Conservation (phyloP, 2,329 filamentous ascomycete genomes). For the Exophiala viscosa region DNA sequence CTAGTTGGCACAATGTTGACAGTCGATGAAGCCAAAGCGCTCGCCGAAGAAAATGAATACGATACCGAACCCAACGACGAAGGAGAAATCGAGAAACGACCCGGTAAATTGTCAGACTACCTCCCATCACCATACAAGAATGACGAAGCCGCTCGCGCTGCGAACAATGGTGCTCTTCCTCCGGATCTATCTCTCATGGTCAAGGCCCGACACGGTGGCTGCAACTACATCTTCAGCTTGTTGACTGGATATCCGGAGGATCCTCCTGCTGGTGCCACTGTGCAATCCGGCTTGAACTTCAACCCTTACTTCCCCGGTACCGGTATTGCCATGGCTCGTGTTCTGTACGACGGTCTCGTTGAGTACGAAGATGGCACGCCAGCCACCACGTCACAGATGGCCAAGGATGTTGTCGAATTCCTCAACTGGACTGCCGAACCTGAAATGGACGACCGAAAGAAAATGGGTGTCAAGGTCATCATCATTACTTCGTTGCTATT, state of each 20-base stretch:
- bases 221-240: slow-evolving; percentile 97
- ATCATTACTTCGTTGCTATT: slow-evolving; percentile 74
- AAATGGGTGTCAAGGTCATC: slow-evolving; percentile 97
- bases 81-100: slow-evolving; percentile 96
- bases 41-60: slow-evolving; percentile 98
- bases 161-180: slow-evolving; percentile 96
- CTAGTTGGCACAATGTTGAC: slow-evolving; percentile 91
- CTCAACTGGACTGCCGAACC: slow-evolving; percentile 99
- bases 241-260: slow-evolving; percentile 98
- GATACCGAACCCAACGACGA: slow-evolving; percentile 96
- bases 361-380: slow-evolving; percentile 97
- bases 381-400: slow-evolving; percentile 96
- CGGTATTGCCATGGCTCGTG: slow-evolving; percentile 93
- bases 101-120: slow-evolving; percentile 98
- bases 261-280: slow-evolving; percentile 79
- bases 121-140: slow-evolving; percentile 95
- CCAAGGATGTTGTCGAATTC: slow-evolving; percentile 98
- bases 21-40: slow-evolving; percentile 93
- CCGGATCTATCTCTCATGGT: slow-evolving; percentile 96
- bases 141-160: slow-evolving; percentile 94
- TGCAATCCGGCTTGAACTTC: slow-evolving; percentile 93
- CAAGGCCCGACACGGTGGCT: slow-evolving; percentile 96
- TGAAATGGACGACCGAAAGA: slow-evolving; percentile 99
- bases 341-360: slow-evolving; percentile 93
- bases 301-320: slow-evolving; percentile 99